phyloP scores from a whole-genome alignment of 2,329 filamentous ascomycete species.

The Alternaria triticina region DNA sequence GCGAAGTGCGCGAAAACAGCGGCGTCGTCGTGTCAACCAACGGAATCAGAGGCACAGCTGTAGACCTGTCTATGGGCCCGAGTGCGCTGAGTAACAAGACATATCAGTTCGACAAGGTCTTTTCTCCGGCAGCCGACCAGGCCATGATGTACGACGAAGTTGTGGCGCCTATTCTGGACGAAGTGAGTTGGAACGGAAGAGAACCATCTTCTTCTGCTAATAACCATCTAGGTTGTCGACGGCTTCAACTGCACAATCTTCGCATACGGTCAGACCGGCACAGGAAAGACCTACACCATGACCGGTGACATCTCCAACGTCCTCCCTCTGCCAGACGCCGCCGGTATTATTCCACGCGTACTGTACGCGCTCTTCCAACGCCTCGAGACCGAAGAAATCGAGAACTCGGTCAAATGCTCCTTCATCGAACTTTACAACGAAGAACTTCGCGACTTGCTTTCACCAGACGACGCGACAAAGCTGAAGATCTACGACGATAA shows the following conservation, averaged over 20 bases:
- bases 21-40: constrained; percentile 88
- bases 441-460: constrained; percentile 87
- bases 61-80: constrained; percentile 90
- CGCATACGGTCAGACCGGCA: constrained; percentile 96
- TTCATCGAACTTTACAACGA: constrained; percentile 99
- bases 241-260: constrained; percentile 99
- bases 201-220: constrained; percentile 9
- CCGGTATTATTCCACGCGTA: constrained; percentile 93
- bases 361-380: constrained; percentile 86
- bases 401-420: constrained; percentile 94
- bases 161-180: constrained; percentile 88
- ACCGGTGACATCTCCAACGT: constrained; percentile 95
- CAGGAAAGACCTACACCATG: constrained; percentile 99
- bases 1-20: constrained; percentile 93
- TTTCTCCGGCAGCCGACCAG: constrained; percentile 93
- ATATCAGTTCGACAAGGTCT: constrained; percentile 96
- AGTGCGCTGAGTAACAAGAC: constrained; percentile 94
- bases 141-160: constrained; percentile 94
- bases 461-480: constrained; percentile 80
- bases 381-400: constrained; percentile 75
- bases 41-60: constrained; percentile 81
- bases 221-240: constrained; percentile 72
- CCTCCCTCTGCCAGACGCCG: constrained; percentile 85
- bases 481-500: constrained; percentile 94
- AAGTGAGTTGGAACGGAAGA: constrained; percentile 62